A percentile compares a stretch with the other conserved stretches of the same genome.
phyloP scores from a whole-genome alignment of 192 early-diverging fungal genomes.

The Dimargaris xerosporica region DNA sequence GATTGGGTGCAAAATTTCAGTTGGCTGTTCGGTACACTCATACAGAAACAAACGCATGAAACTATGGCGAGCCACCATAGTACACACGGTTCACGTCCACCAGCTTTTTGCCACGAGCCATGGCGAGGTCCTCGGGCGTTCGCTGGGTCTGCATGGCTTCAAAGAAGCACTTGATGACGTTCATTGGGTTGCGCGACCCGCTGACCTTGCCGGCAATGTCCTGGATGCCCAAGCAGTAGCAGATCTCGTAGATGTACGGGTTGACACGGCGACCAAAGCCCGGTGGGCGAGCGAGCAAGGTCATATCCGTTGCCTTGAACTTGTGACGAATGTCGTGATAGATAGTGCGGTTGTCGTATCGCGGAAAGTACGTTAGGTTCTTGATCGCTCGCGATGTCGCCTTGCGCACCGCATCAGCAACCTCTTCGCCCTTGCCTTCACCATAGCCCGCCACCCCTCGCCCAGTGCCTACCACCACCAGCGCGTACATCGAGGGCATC shows the following conservation, averaged over 20 bases:
- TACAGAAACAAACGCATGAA: background rate
- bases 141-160: slow-evolving; percentile 71
- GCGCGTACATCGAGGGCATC: slow-evolving; percentile 64
- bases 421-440: slow-evolving; percentile 74
- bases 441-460: slow-evolving; percentile 85
- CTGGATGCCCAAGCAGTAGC: slow-evolving; percentile 79
- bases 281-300: slow-evolving; percentile 70
- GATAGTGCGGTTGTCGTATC: slow-evolving; percentile 89
- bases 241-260: slow-evolving; percentile 89
- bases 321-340: slow-evolving; percentile 75
- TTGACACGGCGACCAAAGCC: slow-evolving; percentile 91
- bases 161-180: slow-evolving; percentile 94
- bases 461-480: slow-evolving; percentile 93
- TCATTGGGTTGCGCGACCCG: slow-evolving; percentile 93
- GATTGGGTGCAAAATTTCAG: background rate
- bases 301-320: slow-evolving; percentile 72
- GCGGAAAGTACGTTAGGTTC: slow-evolving; percentile 63
- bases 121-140: slow-evolving; percentile 73
- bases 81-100: slow-evolving; percentile 81
- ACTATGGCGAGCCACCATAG: slow-evolving; percentile 40
- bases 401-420: slow-evolving; percentile 62
- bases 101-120: slow-evolving; percentile 69
- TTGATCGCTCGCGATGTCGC: slow-evolving; percentile 80
- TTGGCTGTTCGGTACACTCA: background rate
- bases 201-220: slow-evolving; percentile 81